These are phyloP conservation scores for Bretschneidera sinensis DNA, from an alignment of 345 rosid species.

Conservation along the genomic window DNA sequence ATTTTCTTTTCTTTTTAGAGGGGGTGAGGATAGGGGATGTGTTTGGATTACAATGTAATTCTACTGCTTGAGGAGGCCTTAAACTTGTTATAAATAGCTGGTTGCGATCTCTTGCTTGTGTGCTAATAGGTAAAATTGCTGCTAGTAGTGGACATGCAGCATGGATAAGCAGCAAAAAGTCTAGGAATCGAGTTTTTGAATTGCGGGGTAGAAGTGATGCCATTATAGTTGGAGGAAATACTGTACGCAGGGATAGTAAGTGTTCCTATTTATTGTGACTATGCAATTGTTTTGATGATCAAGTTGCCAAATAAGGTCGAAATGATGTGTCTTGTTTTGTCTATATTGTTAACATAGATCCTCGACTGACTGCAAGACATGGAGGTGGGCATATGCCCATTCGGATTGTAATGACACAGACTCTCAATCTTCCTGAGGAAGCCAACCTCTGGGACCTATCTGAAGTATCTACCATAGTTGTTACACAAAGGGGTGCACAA, in stretches of 20 bases:
- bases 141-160: slow-evolving; percentile 88
- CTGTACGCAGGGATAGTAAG: slow-evolving; percentile 81
- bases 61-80: not conserved
- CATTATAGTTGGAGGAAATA: slow-evolving; percentile 86
- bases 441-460: slow-evolving; percentile 89
- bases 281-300: not conserved
- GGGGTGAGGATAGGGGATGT: not conserved
- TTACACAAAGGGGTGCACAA: slow-evolving; percentile 90
- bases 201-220: slow-evolving; percentile 90
- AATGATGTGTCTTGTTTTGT: not conserved
- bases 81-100: not conserved
- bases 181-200: slow-evolving; percentile 77
- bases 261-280: slow-evolving; percentile 9
- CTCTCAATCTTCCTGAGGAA: slow-evolving; percentile 83
- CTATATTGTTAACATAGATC: slow-evolving; percentile 47
- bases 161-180: slow-evolving; percentile 87
- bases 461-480: slow-evolving; percentile 74
- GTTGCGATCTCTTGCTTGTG: slow-evolving; percentile 8
- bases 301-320: not conserved
- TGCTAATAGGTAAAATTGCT: slow-evolving; percentile 79
- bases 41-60: not conserved
- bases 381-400: slow-evolving; percentile 87
- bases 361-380: slow-evolving; percentile 82
- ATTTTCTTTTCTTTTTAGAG: not conserved
- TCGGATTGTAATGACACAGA: slow-evolving; percentile 72